Evolutionary conservation across 2,329 filamentous ascomycete species (phyloP), one percentile per base, ranked within the genome.

Genomic region (Beauveria medogensis): DNA sequence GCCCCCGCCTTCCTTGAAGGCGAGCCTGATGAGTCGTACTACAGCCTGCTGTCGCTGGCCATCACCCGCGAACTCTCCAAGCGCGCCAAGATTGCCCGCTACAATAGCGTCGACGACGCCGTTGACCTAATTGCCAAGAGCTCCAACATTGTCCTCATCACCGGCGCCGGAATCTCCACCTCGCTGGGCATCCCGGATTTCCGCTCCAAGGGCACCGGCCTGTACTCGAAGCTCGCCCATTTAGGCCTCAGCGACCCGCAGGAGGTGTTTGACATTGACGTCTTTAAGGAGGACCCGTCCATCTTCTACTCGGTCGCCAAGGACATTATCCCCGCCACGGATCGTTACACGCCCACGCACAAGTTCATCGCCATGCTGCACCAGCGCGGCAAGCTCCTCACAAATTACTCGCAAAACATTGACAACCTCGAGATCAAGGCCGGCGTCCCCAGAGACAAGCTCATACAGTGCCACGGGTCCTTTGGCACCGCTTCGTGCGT

Each of bases 371-470:
- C 87, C 40, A 81, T 97, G 67, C 82, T 99, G 41, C 90, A 99
- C 73, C 83, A 93, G 67, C 89, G 92, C 73, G 86, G 84, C 65
- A 96, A 96, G 73, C 83, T 99, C 7, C 83, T 97, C 63, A 97
- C 92, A 47, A 97, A 97, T 76, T 99, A 97, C 77, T 96, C 94
- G 0, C 94, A 99, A 72, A 99, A 99, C 73, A 97, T 99, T 69
- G 94, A 99, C 78, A 97, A 97, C 68, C 86, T 97, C 56, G 93
- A 99, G 73, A 83, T 87, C 63, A 87, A 90, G 69, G 93, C 93
- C 0, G 94, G 94, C 24, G 90, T 99, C 63, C 75, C 80, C 24
- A 82, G 85, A 1, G 87, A 90, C 40, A 96, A 94, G 70, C 82
- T 97, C 20, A 88, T 99, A 30, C 93, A 99, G 74, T 97, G 94